Percentiles rank a stretch among this genome's conserved stretches.
Conservation (phyloP, 2,329 filamentous ascomycete genomes). For the Cadophora malorum region DNA sequence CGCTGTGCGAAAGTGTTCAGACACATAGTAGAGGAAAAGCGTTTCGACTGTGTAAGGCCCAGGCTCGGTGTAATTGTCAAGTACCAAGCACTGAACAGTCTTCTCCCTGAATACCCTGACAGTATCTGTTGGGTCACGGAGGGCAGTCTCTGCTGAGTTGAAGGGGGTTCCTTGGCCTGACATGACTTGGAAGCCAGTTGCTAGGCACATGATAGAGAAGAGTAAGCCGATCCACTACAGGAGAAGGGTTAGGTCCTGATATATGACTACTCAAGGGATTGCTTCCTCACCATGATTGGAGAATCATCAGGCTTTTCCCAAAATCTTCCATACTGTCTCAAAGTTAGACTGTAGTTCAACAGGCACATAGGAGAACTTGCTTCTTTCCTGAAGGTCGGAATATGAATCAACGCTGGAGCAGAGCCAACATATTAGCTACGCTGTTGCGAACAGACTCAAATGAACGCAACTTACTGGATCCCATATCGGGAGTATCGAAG, state of each 20-base stretch:
- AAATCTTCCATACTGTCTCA: slow-evolving; percentile 42
- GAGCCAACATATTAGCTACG: not conserved
- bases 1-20: slow-evolving; percentile 58
- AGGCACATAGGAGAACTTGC: slow-evolving; percentile 38
- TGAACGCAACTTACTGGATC: slow-evolving; percentile 50
- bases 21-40: slow-evolving; percentile 58
- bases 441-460: not conserved
- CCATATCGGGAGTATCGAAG: slow-evolving; percentile 58
- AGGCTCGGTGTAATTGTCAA: slow-evolving; percentile 58
- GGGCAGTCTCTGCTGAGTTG: slow-evolving; percentile 51
- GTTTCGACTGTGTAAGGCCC: slow-evolving; percentile 56
- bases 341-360: slow-evolving; percentile 16
- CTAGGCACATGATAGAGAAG: slow-evolving; percentile 41
- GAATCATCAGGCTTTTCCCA: slow-evolving; percentile 41
- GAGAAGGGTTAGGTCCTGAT: not conserved
- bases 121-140: slow-evolving; percentile 49
- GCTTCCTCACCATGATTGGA: slow-evolving; percentile 46
- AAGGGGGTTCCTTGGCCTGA: slow-evolving; percentile 7
- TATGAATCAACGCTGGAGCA: slow-evolving; percentile 49
- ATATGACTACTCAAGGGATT: too few relatives aligned
- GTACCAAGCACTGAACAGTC: slow-evolving; percentile 58
- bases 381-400: slow-evolving; percentile 56
- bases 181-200: slow-evolving; percentile 36
- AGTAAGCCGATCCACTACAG: slow-evolving; percentile 57
- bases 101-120: slow-evolving; percentile 56